These are phyloP conservation scores for Otatea glauca DNA, from an alignment of 176 grass and related monocot species.

Conservation along the genomic window DNA sequence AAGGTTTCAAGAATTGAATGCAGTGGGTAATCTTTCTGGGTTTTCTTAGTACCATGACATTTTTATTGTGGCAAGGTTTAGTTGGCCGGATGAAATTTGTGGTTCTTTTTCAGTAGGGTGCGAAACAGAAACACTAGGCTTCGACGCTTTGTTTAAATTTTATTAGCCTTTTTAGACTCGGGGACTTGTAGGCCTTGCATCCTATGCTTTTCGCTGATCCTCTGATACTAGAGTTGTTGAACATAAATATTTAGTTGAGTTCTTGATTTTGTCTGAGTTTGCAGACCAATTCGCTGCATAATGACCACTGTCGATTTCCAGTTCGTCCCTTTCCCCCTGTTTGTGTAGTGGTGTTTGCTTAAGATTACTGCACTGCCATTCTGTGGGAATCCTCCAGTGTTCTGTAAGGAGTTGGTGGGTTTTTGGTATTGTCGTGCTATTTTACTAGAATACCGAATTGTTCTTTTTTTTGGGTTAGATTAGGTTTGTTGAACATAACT, in stretches of 20 bases:
- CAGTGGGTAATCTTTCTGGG: background rate
- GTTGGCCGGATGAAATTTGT: background rate
- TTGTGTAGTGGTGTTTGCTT: background rate
- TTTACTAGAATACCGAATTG: background rate
- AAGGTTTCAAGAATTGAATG: background rate
- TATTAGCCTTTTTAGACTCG: background rate
- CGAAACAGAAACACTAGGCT: background rate
- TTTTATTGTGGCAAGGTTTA: background rate
- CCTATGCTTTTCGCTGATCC: background rate
- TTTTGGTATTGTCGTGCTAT: background rate
- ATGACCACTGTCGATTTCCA: background rate
- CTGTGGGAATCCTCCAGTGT: background rate
- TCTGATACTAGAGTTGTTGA: background rate
- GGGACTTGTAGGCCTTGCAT: background rate
- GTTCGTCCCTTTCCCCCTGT: background rate
- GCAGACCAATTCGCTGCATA: background rate
- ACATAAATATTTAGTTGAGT: background rate
- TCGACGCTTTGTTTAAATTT: background rate
- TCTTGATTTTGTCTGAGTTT: background rate
- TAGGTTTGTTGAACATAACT: no score
- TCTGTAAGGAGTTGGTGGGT: background rate
- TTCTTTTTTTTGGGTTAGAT: background rate
- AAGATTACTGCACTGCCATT: background rate
- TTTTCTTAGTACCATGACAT: background rate
- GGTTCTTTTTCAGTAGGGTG: background rate